Base-by-base conservation (phyloP, 1,284 basidiomycete species). In the Boletellus deceptivus region DNA sequence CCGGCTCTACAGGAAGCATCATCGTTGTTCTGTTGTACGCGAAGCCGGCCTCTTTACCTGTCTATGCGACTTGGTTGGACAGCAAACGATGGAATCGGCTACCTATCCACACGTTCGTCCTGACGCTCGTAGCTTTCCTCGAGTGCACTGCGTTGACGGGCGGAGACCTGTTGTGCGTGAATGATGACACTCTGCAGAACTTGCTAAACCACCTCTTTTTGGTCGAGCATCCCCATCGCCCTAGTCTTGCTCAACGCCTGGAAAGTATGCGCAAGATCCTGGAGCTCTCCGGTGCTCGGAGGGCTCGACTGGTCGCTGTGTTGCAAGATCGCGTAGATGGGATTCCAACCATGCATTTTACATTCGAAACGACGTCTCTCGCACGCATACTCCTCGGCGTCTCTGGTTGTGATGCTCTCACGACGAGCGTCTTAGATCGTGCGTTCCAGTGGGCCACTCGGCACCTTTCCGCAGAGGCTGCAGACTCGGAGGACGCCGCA, bases 361-460 rank as follows among this genome's bases (percentile, higher is more conserved):
- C 65, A 0, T 53, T 51, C 3, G 67, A 73, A 40, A 45, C 64
- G 3, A 53, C 74, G 20, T 54, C 47, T 10, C 47, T 76, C 17
- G 72, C 66, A 2, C 53, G 50, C 24, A 65, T 55, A 31, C 36
- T 58, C 49, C 16, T 51, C n/a, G 36, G 27, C 9, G 55, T 65
- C 13, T 37, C 50, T 36, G 63, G 60, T 11, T 64, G 65, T 2
- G 62, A 58, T 29, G 42, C 43, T 4, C 48, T 76, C 11, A 55
- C 68, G 7, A 62, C 65, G 6, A 60, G 52, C 14, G 56, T 84
- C 10, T 57, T 78, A 3, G 76, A 79, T 45, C 67, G 71, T 44
- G 75, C 70, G 0, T 58, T 84, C 52, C 70, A 74, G 43, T 82
- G 79, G 78, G 72, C 75, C 6, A 75, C 79, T 10, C 69, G 73